A percentile compares a stretch with the other conserved stretches of the same genome.
Evolutionary conservation across 2,329 filamentous ascomycete species (phyloP).

Genomic region (Neonectria coccinea): DNA sequence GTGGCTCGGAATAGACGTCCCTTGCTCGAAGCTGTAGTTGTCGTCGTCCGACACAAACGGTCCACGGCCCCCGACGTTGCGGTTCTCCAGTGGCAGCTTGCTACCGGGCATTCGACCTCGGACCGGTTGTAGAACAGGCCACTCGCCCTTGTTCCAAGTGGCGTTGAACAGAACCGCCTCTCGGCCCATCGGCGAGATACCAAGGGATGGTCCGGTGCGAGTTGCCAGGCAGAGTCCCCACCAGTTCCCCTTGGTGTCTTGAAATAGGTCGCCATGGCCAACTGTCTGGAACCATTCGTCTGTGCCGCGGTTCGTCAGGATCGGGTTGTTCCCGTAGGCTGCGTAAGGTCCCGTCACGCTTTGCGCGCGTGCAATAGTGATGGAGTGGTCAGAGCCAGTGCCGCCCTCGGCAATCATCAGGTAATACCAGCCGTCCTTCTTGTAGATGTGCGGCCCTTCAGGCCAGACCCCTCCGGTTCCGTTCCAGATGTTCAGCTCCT

Average conservation of each 20-base stretch:
- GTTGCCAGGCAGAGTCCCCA: constrained; percentile 57
- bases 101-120: constrained; percentile 48
- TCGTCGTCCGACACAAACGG: constrained; percentile 30
- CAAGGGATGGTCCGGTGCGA: constrained; percentile 19
- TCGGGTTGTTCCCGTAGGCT: constrained; percentile 51
- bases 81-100: constrained; percentile 15
- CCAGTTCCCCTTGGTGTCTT: constrained; percentile 55
- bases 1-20: constrained; percentile 12
- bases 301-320: constrained; percentile 50
- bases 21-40: constrained; percentile 12
- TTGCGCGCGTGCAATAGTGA: constrained; percentile 51
- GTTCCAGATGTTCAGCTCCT: constrained; percentile 59
- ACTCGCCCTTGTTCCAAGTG: constrained; percentile 61
- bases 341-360: constrained; percentile 54
- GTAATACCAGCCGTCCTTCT: constrained; percentile 56
- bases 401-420: constrained; percentile 60
- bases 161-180: constrained; percentile 60
- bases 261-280: constrained; percentile 50
- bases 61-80: constrained; percentile 18
- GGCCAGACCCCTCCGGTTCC: constrained; percentile 58
- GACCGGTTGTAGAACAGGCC: constrained; percentile 56
- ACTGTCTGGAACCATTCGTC: constrained; percentile 48
- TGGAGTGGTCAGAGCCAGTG: constrained; percentile 52
- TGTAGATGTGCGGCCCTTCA: constrained; percentile 65
- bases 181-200: constrained; percentile 58